Evolutionary conservation across 495 filamentous ascomycete species (phyloP).

Genomic region (Entonaema liquescens): DNA sequence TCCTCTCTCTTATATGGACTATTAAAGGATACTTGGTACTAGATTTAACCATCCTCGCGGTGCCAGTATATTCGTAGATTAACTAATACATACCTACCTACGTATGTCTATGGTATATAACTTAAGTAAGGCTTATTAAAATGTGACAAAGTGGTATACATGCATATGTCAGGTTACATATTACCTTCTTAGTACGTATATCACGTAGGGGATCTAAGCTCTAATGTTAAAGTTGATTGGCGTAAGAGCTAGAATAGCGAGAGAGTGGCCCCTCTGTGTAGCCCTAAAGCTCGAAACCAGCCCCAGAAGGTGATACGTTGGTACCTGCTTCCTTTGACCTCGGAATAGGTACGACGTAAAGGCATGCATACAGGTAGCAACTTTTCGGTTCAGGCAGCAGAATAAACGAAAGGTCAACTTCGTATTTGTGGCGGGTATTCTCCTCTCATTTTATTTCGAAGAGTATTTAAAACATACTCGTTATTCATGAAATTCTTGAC

Average conservation of each 20-base stretch:
- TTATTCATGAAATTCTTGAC: not conserved
- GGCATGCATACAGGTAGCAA: not conserved
- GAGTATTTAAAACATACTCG: not conserved
- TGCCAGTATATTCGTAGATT: not conserved
- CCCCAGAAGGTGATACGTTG: not conserved
- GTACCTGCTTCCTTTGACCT: not conserved
- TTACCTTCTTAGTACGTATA: not conserved
- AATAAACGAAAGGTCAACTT: slow-evolving; percentile 30
- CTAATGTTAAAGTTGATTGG: too few species aligned
- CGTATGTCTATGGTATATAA: too few species aligned
- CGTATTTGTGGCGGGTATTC: slow-evolving; percentile 1
- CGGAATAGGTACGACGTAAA: not conserved
- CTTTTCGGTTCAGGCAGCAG: slow-evolving; percentile 44
- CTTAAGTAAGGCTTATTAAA: too few species aligned
- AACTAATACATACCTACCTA: too few species aligned
- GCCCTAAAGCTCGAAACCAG: not conserved
- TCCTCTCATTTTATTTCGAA: not conserved
- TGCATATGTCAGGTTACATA: not conserved
- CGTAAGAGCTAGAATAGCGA: too few species aligned
- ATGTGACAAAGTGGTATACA: not conserved
- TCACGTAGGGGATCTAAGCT: not conserved
- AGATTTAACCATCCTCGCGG: not conserved
- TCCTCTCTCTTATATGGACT: not conserved
- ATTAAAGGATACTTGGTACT: not conserved
- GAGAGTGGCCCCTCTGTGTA: too few species aligned